Conservation (phyloP, 441 rosid genomes). For the Aquilaria agallochum region DNA sequence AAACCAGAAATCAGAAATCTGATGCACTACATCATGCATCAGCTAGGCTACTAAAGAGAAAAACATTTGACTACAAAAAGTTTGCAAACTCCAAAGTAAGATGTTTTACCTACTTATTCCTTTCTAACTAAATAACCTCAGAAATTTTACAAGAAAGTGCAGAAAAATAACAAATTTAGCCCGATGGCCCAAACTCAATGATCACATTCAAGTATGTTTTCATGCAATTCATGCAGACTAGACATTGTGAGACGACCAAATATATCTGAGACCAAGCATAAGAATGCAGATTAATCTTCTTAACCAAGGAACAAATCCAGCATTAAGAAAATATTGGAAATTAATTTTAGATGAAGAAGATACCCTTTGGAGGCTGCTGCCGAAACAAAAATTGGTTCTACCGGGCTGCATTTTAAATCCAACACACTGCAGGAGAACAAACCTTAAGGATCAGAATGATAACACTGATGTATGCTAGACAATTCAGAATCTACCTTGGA, state of each 20-base stretch:
- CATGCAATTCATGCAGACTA: too few relatives aligned
- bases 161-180: background rate
- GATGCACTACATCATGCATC: too few relatives aligned
- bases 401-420: constrained; percentile 75
- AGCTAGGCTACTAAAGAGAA: too few relatives aligned
- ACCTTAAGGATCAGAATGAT: background rate
- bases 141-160: too few relatives aligned
- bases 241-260: too few relatives aligned
- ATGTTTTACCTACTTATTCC: too few relatives aligned
- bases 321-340: background rate
- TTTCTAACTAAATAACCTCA: too few relatives aligned
- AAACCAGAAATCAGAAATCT: too few relatives aligned
- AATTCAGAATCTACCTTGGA: constrained; percentile 38
- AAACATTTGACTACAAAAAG: too few relatives aligned
- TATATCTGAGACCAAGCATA: background rate
- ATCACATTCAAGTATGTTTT: too few relatives aligned
- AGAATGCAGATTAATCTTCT: background rate
- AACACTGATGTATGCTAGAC: background rate
- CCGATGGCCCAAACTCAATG: background rate
- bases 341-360: constrained; percentile 5
- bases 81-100: too few relatives aligned
- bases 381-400: constrained; percentile 74
- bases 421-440: constrained; percentile 42
- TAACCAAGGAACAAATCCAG: background rate
- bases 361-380: constrained; percentile 66